Conservation (phyloP, 2,329 filamentous ascomycete genomes). For the Aspergillus vadensis region DNA sequence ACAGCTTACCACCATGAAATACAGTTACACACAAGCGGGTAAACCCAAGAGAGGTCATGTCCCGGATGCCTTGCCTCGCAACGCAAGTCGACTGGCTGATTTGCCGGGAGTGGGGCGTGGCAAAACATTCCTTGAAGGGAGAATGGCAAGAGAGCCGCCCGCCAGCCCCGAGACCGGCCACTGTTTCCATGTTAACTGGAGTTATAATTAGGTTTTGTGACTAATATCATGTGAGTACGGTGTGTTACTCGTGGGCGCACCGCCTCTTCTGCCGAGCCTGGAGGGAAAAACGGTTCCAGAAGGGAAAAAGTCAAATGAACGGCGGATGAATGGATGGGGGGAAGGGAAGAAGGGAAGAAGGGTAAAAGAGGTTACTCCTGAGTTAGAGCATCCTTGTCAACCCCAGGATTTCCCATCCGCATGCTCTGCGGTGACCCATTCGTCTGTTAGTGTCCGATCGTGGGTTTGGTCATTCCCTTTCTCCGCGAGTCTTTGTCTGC, state of each 20-base stretch:
- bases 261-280: constrained; percentile 9
- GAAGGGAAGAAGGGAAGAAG: not conserved
- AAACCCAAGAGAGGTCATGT: not conserved
- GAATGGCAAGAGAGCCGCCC: constrained; percentile 20
- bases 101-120: constrained; percentile 32
- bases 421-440: not conserved
- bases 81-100: not conserved
- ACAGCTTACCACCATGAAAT: not conserved
- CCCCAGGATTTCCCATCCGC: constrained; percentile 5
- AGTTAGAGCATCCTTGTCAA: constrained; percentile 1
- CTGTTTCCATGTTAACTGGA: constrained; percentile 13
- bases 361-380: not conserved
- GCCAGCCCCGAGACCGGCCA: constrained; percentile 28
- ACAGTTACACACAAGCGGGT: not conserved
- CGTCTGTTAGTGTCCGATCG: constrained; percentile 9
- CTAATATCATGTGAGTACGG: constrained; percentile 6
- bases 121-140: constrained; percentile 34
- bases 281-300: constrained; percentile 9
- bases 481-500: constrained; percentile 4
- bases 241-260: constrained; percentile 7
- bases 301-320: constrained; percentile 6
- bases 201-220: constrained; percentile 14
- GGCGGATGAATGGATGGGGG: not conserved
- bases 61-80: not conserved
- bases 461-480: not conserved